phyloP scores from a whole-genome alignment of 2,329 filamentous ascomycete species.

The Xylariaceae sp. region DNA sequence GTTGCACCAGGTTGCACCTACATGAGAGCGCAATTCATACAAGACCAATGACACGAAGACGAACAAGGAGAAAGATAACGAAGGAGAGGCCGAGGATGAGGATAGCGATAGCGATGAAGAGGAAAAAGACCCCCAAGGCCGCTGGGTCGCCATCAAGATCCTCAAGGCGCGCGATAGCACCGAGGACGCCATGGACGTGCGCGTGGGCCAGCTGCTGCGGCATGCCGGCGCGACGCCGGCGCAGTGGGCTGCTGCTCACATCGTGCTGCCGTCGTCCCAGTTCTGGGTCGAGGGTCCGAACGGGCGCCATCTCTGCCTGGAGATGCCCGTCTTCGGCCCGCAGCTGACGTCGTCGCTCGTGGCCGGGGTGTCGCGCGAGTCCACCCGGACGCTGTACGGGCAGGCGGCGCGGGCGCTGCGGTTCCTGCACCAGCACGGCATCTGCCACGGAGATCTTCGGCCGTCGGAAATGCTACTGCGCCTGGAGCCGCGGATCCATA shows the following conservation, averaged over 20 bases:
- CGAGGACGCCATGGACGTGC: background rate
- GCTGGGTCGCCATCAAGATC: background rate
- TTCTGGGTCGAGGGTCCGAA: background rate
- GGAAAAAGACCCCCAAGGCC: background rate
- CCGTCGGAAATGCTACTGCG: background rate
- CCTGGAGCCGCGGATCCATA: no score
- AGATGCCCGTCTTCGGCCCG: background rate
- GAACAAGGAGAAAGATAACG: no score
- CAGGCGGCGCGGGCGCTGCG: background rate
- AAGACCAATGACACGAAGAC: no score
- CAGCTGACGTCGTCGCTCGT: background rate
- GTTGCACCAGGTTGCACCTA: no score
- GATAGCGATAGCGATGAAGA: no score
- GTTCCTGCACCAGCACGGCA: background rate
- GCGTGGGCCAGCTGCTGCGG: background rate
- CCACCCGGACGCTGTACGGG: background rate
- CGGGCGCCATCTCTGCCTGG: background rate
- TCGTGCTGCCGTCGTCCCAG: background rate
- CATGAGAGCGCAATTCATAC: no score
- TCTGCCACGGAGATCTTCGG: background rate
- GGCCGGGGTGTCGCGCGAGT: no score
- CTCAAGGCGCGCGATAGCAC: background rate
- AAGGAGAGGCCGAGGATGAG: no score
- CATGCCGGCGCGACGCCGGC: no score
- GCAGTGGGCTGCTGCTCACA: background rate